Conservation (phyloP, 305 asterid genomes). For the Nicotiana rustica region DNA sequence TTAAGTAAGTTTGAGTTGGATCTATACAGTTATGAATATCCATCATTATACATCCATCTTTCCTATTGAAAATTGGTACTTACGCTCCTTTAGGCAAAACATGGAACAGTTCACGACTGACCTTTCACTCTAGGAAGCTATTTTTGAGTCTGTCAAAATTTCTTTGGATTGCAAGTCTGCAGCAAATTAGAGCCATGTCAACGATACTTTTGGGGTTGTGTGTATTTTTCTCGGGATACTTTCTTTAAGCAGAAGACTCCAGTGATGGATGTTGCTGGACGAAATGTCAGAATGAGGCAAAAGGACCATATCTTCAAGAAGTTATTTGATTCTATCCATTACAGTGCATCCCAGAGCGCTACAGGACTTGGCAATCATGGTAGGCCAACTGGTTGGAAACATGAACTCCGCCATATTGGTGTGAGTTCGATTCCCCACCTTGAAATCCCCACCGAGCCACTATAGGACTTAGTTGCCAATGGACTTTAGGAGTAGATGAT, state of each 20-base stretch:
- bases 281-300: slow-evolving; percentile 13
- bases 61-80: background rate
- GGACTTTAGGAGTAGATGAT: background rate
- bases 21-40: background rate
- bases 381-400: too few species aligned
- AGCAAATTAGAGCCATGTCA: background rate
- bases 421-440: too few species aligned
- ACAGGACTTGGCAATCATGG: too few species aligned
- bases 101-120: background rate
- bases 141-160: background rate
- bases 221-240: background rate
- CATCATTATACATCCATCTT: background rate
- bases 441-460: background rate
- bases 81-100: background rate
- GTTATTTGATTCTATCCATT: background rate
- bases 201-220: background rate
- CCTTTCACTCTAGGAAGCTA: background rate
- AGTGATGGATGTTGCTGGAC: background rate
- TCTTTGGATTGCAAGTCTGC: background rate
- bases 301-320: background rate
- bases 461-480: background rate
- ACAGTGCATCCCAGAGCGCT: background rate
- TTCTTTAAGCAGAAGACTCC: background rate
- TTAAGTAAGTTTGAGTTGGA: background rate
- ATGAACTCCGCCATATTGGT: too few species aligned